Evolutionary conservation across 2,329 filamentous ascomycete species (phyloP), one percentile per base, ranked within the genome.

Genomic region (Bipolaris zeicola): DNA sequence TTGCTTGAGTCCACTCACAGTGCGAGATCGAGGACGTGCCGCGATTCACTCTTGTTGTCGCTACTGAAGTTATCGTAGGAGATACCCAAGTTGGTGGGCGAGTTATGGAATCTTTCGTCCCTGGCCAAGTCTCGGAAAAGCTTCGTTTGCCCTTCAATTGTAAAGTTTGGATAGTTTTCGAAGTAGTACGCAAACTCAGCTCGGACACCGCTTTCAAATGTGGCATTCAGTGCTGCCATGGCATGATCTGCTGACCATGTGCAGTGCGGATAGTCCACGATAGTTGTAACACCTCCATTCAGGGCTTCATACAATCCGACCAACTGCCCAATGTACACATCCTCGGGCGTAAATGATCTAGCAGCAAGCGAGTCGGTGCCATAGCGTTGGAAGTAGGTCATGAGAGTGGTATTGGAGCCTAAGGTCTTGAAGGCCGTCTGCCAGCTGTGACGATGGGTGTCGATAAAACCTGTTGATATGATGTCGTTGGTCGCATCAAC

Each of bases 341-440:
- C 62, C 14, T 70, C 65, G 3, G 64, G 55, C 6, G 50, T 57
- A 20, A 68, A 58, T 14, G 39, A 16, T 5, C 18, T 42, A 18
- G 18, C 36, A 22, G 55, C 54, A 3, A 53, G 52, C 4, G 50
- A 54, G 2, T 42, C 37, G n/a, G 57, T 50, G 26, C 63, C 61
- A 42, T 58, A 64, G 3, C 56, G 61, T 6, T 49, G 34, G 18
- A 65, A 57, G 37, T 67, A 66, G 13, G 63, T 45, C 31, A 51
- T 38, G 5, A 67, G 54, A 13, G 77, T 82, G 0, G 80, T 81
- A 62, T 86, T 84, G 6, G 82, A 80, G 1, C 61, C 80, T 1
- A 86, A 62, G 0, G 83, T 85, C 63, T 82, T 83, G 63, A 80
- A 80, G 1, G 77, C 81, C 0, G 84, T 85, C 63, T 86, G 82